A percentile compares a stretch with the other conserved stretches of the same genome.
Conservation (phyloP, 805 yeast genomes). For the Candida hungchunana region DNA sequence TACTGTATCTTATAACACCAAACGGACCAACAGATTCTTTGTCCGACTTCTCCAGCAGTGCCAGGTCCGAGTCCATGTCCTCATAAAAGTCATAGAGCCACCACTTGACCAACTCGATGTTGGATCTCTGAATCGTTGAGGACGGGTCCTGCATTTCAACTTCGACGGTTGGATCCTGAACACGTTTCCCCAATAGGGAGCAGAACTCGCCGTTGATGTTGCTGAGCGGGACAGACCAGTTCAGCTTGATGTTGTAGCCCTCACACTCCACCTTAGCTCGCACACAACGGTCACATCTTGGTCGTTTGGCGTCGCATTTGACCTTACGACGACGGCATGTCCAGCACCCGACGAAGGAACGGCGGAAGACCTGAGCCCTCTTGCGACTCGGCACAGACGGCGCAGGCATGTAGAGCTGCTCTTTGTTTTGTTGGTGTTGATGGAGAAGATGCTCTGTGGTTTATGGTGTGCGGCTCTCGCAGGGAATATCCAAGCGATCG, state of each 20-base stretch:
- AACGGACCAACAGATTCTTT: slow-evolving; percentile 17
- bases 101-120: slow-evolving; percentile 47
- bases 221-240: slow-evolving; percentile 59
- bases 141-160: slow-evolving; percentile 10
- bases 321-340: slow-evolving; percentile 82
- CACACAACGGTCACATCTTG: slow-evolving; percentile 63
- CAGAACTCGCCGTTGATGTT: slow-evolving; percentile 39
- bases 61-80: slow-evolving; percentile 69
- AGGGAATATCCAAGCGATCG: neutral
- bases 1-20: slow-evolving; percentile 8
- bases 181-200: slow-evolving; percentile 12
- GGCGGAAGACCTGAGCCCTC: slow-evolving; percentile 16
- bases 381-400: too few relatives aligned
- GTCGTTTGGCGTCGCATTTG: slow-evolving; percentile 71
- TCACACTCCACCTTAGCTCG: slow-evolving; percentile 66
- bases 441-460: too few relatives aligned
- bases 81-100: slow-evolving; percentile 45
- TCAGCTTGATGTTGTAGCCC: slow-evolving; percentile 75
- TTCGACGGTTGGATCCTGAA: slow-evolving; percentile 6
- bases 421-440: neutral
- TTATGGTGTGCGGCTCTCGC: neutral
- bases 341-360: slow-evolving; percentile 81
- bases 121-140: slow-evolving; percentile 47
- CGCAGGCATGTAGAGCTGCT: too few relatives aligned
- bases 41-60: slow-evolving; percentile 31